Percentiles rank a stretch among this genome's conserved stretches.
Conservation (phyloP, 306 rosid species). For the Betula pendula region DNA sequence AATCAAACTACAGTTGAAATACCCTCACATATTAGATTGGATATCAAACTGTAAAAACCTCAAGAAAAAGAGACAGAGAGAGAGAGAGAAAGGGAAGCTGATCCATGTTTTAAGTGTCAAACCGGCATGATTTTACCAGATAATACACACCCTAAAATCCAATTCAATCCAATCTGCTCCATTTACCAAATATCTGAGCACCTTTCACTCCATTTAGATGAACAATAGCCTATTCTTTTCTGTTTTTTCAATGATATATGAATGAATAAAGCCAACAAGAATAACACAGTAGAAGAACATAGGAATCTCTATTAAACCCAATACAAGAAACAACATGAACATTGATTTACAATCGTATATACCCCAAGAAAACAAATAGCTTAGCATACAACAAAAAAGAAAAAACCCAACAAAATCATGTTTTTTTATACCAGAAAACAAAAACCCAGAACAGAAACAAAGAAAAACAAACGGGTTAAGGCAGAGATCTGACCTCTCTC, state of each 20-base stretch:
- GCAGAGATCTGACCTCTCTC: conserved; percentile 39
- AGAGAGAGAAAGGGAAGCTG: background rate
- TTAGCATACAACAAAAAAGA: background rate
- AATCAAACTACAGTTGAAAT: background rate
- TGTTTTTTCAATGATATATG: background rate
- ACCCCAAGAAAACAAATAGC: background rate
- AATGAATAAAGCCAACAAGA: background rate
- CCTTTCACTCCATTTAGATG: background rate
- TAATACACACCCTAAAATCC: background rate
- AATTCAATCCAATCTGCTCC: background rate
- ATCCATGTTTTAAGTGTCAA: background rate
- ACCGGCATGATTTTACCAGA: background rate
- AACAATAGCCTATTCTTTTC: background rate
- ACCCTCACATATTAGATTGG: background rate
- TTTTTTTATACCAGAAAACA: background rate
- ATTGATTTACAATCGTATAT: background rate
- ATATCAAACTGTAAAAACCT: background rate
- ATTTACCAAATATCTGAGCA: background rate
- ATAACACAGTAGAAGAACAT: background rate
- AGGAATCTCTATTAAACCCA: background rate
- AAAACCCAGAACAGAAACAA: conserved; percentile 20
- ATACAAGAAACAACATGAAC: background rate
- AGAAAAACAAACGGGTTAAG: background rate
- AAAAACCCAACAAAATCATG: background rate
- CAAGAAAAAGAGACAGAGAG: background rate